phyloP scores from a whole-genome alignment of 2,329 filamentous ascomycete genomes.

The Trichoderma simmonsii region DNA sequence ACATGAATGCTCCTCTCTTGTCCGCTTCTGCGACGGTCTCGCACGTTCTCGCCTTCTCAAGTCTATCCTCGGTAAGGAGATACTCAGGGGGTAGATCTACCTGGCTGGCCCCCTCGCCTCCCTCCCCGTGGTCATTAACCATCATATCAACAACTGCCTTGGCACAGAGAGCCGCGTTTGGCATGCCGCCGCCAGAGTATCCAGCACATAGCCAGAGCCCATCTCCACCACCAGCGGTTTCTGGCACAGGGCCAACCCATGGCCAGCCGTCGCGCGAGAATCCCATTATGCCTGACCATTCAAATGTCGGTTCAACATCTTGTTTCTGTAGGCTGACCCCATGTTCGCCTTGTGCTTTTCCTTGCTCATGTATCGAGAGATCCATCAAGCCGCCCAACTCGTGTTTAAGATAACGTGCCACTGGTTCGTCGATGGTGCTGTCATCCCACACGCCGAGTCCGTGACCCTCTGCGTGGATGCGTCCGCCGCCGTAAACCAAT shows the following conservation, averaged over 20 bases:
- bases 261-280: neutral
- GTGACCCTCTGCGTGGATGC: neutral
- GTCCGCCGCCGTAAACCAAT: neutral
- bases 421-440: neutral
- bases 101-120: neutral
- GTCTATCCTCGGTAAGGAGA: neutral
- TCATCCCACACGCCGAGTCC: neutral
- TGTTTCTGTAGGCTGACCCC: fast-evolving
- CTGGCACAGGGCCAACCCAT: neutral
- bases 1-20: neutral
- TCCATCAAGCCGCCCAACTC: neutral
- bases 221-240: neutral
- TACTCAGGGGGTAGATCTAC: neutral
- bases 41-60: neutral
- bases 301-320: neutral
- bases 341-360: neutral
- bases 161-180: neutral
- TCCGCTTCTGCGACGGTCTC: neutral
- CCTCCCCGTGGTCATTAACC: neutral
- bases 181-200: neutral
- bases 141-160: neutral
- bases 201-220: neutral
- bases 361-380: neutral
- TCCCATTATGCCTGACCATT: neutral
- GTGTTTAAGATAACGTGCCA: neutral